Percentiles rank a stretch among this genome's conserved stretches.
Conservation (phyloP, 352 stramenopile species). For the Phytophthora vignae region DNA sequence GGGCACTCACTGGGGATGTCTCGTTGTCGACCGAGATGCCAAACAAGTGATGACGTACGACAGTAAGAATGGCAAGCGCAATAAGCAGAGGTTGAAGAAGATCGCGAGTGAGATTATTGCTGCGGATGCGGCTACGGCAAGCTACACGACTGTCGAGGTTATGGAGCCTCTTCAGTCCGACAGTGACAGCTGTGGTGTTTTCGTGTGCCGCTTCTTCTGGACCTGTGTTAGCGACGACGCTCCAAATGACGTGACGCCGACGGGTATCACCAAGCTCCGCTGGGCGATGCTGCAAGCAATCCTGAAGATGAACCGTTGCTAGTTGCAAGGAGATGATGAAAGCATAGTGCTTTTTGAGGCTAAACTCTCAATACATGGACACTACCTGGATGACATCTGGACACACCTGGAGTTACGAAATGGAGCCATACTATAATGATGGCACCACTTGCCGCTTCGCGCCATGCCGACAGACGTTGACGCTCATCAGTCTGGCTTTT, state of each 20-base stretch:
- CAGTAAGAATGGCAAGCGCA: constrained; percentile 9
- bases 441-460: too few relatives aligned
- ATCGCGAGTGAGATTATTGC: neutral
- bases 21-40: constrained; percentile 1
- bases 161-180: too few relatives aligned
- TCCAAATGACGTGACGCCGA: neutral
- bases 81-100: constrained; percentile 2
- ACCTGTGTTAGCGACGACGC: constrained; percentile 2
- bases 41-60: constrained; percentile 15
- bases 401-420: constrained; percentile 1
- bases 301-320: constrained; percentile 4
- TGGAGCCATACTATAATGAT: neutral
- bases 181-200: constrained; percentile 15
- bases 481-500: too few relatives aligned
- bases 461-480: neutral
- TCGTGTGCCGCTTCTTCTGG: constrained; percentile 18
- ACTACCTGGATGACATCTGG: constrained; percentile 7
- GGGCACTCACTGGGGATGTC: too few relatives aligned
- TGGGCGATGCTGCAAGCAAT: constrained; percentile 5
- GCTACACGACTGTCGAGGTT: too few relatives aligned
- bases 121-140: neutral
- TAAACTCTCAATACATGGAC: constrained; percentile 16
- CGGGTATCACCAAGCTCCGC: constrained; percentile 1
- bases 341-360: neutral
- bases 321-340: neutral